Base-by-base conservation (phyloP, 2,329 filamentous ascomycete species). In the Apiospora saccharicola region DNA sequence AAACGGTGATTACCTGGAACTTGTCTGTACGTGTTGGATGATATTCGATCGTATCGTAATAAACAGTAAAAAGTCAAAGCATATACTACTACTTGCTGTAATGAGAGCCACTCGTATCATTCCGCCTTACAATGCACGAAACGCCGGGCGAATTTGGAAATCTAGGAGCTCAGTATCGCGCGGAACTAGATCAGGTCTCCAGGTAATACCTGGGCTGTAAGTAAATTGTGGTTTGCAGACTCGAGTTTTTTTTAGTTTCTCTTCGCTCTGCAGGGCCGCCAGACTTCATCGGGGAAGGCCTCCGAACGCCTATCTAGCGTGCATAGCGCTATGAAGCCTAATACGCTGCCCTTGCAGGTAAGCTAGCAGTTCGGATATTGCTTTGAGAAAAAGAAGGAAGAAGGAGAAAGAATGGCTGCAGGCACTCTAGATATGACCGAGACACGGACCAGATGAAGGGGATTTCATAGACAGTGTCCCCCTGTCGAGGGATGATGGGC, bases 311-410 rank as follows among this genome's bases (percentile, higher is more conserved):
- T 41, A 41, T 64, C 57, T 64, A 64, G 34, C 57, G 30, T 41
- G 34, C 57, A 64, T 64, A 64, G 57, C 57, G 57, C 57, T 64
- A 64, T 41, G 30, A 64, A 24, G 57, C 30, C 57, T 64, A 41
- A 41, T 5, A 41, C 22, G 34, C 57, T 64, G 57, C 57, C 57
- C 57, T 41, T 64, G 57, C 57, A 64, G n/a, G 19, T 6, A 41
- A 64, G 57, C 30, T 37, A n/a, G 19, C 8, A 41, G 14, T 22
- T 64, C 57, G 30, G 57, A 41, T 41, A 64, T 64, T 64, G 34
- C 34, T 13, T n/a, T 64, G 30, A 22, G 53, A 37, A 61, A 61
- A 61, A 53, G n/a, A 26, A 61, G 10, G 19, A 22, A 16, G n/a
- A 41, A 22, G 8, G 19, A 37, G 10, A 16, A 34, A 22, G 10